Conservation (phyloP, 2,329 filamentous ascomycete genomes). For the Sphaerulina vaccinii region DNA sequence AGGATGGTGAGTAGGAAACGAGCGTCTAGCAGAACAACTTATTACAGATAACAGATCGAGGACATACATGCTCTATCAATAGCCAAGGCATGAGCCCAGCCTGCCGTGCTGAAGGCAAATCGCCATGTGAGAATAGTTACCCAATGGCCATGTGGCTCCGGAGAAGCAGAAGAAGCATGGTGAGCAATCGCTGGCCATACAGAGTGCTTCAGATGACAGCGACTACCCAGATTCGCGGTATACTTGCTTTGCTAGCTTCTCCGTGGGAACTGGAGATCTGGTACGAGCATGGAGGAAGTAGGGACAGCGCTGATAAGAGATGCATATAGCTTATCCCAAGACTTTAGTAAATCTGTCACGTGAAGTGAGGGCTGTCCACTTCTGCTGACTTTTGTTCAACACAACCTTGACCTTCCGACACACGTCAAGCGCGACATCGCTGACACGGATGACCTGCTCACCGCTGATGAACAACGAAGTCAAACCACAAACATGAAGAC, state of each 20-base stretch:
- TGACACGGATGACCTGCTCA: background rate
- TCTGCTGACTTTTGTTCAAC: no score
- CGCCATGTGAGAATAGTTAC: constrained; percentile 3
- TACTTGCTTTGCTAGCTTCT: constrained; percentile 16
- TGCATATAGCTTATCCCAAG: background rate
- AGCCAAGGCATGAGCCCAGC: constrained; percentile 15
- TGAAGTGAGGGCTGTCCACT: background rate
- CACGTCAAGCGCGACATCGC: background rate
- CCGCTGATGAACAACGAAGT: background rate
- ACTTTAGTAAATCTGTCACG: background rate
- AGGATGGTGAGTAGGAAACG: constrained; percentile 1
- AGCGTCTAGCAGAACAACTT: constrained; percentile 1
- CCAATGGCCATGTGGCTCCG: constrained; percentile 20
- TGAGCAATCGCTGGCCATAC: constrained; percentile 12
- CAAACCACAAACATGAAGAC: background rate
- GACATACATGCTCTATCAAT: constrained; percentile 19
- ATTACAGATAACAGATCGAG: background rate
- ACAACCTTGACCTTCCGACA: background rate
- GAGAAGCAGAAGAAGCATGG: constrained; percentile 19
- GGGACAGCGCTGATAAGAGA: background rate
- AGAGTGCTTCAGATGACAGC: constrained; percentile 15
- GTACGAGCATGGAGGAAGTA: background rate
- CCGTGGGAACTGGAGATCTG: constrained; percentile 15
- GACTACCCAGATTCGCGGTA: background rate
- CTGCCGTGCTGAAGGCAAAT: constrained; percentile 4